Evolutionary conservation across 106 monocot genomes (phyloP), one percentile per base, ranked within the genome.

Genomic region (Allium cepa): DNA sequence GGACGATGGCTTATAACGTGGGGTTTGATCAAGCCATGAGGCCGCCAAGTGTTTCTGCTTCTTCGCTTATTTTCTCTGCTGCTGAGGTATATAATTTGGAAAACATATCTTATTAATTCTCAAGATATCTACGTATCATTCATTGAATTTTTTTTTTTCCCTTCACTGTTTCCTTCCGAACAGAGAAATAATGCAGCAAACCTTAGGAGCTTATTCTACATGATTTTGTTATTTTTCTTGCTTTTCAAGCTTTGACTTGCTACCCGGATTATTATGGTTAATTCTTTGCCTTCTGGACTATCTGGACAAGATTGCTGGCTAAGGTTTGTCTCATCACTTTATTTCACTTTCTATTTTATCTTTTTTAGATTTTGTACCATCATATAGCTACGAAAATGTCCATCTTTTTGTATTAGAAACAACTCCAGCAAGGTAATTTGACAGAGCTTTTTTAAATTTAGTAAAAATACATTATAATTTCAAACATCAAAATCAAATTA

Each of bases 1-100:
- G 79, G 1, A 88, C 83, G 57, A 84, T 88, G 92, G 86, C 86
- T 0, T 97, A 97, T 55, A 89, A 92, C 50, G 79, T 92, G 7
- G 96, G 92, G 11, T 76, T 92, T 13, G 46, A 36, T 1, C 36
- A 53, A 11, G 46, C 83, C 4, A 10, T 64, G 16, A 45, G 50
- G 11, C 63, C 80, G 11, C 18, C 72, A 16, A 66, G 80, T 8
- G 82, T 88, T 0, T 76, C 95, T 2, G 71, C 87, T 13, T 83
- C 91, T 8, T 67, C 67, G 2, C 36, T 67, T 28, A 52, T 28
- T 53, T 67, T 28, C 26, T 52, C 51, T 26, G 76, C 81, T 10
- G 17, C 68, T 10, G 51, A 17, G 79, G 82, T 82, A 77, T 12
- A 13, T 7, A 28, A 9, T n/a, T 11, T n/a, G 36, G 36, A 36